phyloP scores from a whole-genome alignment of 148 eudicot species.

The Rhododendron griersonianum region DNA sequence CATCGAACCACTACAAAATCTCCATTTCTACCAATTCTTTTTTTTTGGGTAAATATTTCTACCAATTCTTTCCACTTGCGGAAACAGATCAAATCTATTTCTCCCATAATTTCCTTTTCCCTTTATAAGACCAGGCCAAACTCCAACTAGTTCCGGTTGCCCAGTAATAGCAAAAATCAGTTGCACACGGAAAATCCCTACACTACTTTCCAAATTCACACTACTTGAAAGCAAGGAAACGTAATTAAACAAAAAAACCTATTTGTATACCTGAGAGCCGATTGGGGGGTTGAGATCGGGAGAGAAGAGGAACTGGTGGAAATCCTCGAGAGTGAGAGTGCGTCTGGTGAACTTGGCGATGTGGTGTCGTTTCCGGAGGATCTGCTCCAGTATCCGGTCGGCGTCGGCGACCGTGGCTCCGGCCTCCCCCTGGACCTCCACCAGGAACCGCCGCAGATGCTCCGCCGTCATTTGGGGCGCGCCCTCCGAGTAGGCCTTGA shows the following conservation, averaged over 20 bases:
- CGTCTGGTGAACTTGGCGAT: constrained; percentile 46
- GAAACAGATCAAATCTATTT: neutral
- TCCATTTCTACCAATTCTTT: neutral
- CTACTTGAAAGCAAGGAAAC: neutral
- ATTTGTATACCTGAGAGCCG: constrained; percentile 34
- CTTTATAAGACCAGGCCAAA: neutral
- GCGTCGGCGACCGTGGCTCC: constrained; percentile 29
- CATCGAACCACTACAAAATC: neutral
- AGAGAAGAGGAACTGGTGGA: constrained; percentile 56
- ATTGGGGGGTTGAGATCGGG: constrained; percentile 68
- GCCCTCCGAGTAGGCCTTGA: constrained; percentile 39
- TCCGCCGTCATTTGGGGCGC: constrained; percentile 56
- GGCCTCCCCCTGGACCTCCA: constrained; percentile 39
- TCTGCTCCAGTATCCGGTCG: constrained; percentile 35
- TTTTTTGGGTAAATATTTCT: neutral
- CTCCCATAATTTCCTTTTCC: neutral
- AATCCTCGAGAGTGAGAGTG: constrained; percentile 67
- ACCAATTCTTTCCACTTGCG: neutral
- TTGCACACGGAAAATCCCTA: neutral
- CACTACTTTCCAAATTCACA: neutral
- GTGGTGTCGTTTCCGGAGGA: constrained; percentile 49
- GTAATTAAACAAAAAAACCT: neutral
- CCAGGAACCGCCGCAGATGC: constrained; percentile 52
- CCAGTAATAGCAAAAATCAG: neutral
- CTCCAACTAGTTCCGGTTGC: neutral